Evolutionary conservation across 78 protist species (phyloP), one percentile per base, ranked within the genome.

Genomic region (Planoprotostelium fungivorum): DNA sequence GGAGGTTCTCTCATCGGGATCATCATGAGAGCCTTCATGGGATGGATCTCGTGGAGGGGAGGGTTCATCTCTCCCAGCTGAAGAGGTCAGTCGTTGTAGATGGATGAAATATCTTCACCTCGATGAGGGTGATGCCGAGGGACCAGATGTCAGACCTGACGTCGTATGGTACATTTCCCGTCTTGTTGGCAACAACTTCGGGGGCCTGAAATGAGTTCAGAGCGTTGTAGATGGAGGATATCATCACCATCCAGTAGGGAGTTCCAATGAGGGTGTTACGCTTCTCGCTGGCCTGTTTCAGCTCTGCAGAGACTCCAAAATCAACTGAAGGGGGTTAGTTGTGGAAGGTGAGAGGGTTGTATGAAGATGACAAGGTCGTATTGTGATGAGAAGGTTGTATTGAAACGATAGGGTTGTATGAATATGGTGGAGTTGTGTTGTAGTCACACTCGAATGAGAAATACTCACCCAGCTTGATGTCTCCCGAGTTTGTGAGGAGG

Each of bases 201-300:
- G 86, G 85, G 1, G 86, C 91, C 51, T 89, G 90, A 34, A 90
- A 87, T 5, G 84, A 86, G 36, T 84, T 89, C 16, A 36, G 5
- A 5, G 16, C 37, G 16, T 85, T 16, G 5, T 25, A 5, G 16
- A 85, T 16, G 36, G n/a, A 25, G 36, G 5, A 35, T 5, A 85
- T 85, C 16, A 5, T 85, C 37, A 85, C 95, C 95, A 93, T 93
- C 95, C 95, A 93, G 91, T 90, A 93, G 0, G 95, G 95, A n/a
- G 95, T 93, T 37, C 95, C 95, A 38, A 93, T 90, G 87, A 93
- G 89, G 38, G 95, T 93, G 37, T 86, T 86, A 84, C 95, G 93
- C 73, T 93, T 93, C 84, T 85, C 87, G 87, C 37, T 35, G 5
- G 36, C 87, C 16, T 37, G 63, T 85, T 35, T 85, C 35, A 85